Evolutionary conservation across 768 basidiomycete genomes (phyloP).

Genomic region (Leccinum boreale): DNA sequence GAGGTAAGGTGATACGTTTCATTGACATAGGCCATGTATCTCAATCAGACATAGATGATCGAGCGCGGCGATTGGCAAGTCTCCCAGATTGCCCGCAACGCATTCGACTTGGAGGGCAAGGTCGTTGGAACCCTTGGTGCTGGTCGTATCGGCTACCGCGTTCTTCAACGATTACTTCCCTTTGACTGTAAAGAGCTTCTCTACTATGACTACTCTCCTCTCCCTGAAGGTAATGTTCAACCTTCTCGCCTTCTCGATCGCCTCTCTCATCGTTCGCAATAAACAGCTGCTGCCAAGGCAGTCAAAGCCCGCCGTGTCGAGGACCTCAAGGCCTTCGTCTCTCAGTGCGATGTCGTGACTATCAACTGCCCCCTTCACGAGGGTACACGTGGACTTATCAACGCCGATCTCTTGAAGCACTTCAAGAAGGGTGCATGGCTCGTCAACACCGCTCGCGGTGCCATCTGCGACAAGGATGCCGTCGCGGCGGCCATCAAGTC

Average conservation of each 20-base stretch:
- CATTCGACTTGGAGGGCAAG: conserved; percentile 88
- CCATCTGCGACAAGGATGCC: conserved; percentile 83
- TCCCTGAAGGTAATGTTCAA: conserved; percentile 48
- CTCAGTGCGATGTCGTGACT: conserved; percentile 75
- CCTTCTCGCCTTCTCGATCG: background rate
- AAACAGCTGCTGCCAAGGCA: conserved; percentile 56
- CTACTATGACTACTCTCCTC: conserved; percentile 82
- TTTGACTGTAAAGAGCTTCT: conserved; percentile 90
- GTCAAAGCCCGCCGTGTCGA: conserved; percentile 73
- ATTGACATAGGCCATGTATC: background rate
- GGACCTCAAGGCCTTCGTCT: conserved; percentile 62
- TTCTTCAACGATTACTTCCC: conserved; percentile 72
- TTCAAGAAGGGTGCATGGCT: conserved; percentile 94
- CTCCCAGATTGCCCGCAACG: conserved; percentile 74
- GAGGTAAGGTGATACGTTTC: conserved; percentile 45
- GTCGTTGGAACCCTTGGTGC: conserved; percentile 89
- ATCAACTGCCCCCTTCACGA: conserved; percentile 89
- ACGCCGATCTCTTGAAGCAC: conserved; percentile 77
- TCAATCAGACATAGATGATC: conserved; percentile 53
- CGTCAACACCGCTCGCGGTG: conserved; percentile 91
- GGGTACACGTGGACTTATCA: conserved; percentile 74
- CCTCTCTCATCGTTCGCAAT: background rate
- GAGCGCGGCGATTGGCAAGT: conserved; percentile 86
- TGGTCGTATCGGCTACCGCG: conserved; percentile 83
- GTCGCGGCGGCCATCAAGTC: conserved; percentile 72